Evolutionary conservation across 2,329 filamentous ascomycete species (phyloP).

Genomic region (Talaromyces sp.): DNA sequence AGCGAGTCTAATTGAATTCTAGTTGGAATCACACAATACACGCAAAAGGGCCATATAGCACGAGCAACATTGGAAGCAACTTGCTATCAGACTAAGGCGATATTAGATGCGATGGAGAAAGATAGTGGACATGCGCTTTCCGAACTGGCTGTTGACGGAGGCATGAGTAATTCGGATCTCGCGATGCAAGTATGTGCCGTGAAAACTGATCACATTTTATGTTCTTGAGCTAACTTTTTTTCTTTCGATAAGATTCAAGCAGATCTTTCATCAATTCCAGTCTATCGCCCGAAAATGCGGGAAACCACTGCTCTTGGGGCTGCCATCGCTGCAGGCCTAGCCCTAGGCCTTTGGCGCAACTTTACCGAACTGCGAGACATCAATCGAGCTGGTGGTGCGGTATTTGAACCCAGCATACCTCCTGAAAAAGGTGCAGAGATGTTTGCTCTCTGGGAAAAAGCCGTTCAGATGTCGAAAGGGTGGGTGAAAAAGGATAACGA

Average conservation of each 20-base stretch:
- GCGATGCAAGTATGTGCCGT: constrained; percentile 65
- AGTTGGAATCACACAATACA: constrained; percentile 82
- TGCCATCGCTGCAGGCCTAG: constrained; percentile 80
- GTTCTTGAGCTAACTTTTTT: constrained; percentile 10
- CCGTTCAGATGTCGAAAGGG: constrained; percentile 70
- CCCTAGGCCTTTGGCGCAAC: constrained; percentile 70
- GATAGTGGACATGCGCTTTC: constrained; percentile 75
- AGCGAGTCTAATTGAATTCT: neutral
- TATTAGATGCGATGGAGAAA: constrained; percentile 87
- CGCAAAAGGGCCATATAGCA: constrained; percentile 78
- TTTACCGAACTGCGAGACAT: constrained; percentile 70
- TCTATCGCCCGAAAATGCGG: constrained; percentile 77
- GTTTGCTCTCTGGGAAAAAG: constrained; percentile 67
- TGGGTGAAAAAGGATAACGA: constrained; percentile 47
- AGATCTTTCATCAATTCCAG: constrained; percentile 73
- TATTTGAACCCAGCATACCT: constrained; percentile 64
- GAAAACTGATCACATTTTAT: constrained; percentile 18
- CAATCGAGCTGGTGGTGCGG: constrained; percentile 64
- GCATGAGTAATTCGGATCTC: constrained; percentile 81
- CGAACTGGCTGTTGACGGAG: constrained; percentile 78
- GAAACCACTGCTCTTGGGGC: constrained; percentile 84
- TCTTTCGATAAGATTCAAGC: constrained; percentile 63
- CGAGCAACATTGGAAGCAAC: constrained; percentile 85
- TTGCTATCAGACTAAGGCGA: constrained; percentile 88
- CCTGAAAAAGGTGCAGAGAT: constrained; percentile 53